These are phyloP conservation scores for Globisporangium recalcitrans DNA, from an alignment of 352 stramenopile species.

Conservation along the genomic window DNA sequence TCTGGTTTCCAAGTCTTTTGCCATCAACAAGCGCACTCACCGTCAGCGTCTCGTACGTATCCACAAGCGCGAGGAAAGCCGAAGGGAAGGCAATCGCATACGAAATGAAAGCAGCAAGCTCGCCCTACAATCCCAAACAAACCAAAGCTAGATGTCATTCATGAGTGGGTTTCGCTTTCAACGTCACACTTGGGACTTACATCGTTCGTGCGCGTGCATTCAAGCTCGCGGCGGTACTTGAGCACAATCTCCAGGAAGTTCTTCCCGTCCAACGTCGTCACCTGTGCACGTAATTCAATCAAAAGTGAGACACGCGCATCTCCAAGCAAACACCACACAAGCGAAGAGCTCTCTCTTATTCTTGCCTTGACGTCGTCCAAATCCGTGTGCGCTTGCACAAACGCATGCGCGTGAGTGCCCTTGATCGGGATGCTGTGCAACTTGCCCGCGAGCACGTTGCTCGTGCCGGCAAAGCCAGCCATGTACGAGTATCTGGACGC, in stretches of 20 bases:
- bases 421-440: conserved; percentile 93
- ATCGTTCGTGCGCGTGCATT: conserved; percentile 73
- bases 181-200: conserved; percentile 25
- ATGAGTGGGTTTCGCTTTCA: background rate
- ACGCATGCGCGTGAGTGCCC: conserved; percentile 98
- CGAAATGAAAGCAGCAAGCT: conserved; percentile 97
- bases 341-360: too few species aligned
- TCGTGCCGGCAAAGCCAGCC: conserved; percentile 96
- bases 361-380: conserved; percentile 87
- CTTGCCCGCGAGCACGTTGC: conserved; percentile 97
- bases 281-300: conserved; percentile 3
- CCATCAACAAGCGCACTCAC: conserved; percentile 34
- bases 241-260: conserved; percentile 82
- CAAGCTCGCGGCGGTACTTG: conserved; percentile 74
- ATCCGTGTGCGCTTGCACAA: conserved; percentile 94
- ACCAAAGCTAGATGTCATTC: background rate
- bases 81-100: conserved; percentile 98
- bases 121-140: conserved; percentile 68
- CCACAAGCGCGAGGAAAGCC: conserved; percentile 95
- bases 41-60: conserved; percentile 97
- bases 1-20: background rate
- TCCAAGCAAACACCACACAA: too few species aligned
- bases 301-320: background rate
- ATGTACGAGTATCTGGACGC: conserved; percentile 97
- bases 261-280: conserved; percentile 51